These are phyloP conservation scores for Rhododendron griersonianum DNA, from an alignment of 148 eudicot genomes.

Conservation along the genomic window DNA sequence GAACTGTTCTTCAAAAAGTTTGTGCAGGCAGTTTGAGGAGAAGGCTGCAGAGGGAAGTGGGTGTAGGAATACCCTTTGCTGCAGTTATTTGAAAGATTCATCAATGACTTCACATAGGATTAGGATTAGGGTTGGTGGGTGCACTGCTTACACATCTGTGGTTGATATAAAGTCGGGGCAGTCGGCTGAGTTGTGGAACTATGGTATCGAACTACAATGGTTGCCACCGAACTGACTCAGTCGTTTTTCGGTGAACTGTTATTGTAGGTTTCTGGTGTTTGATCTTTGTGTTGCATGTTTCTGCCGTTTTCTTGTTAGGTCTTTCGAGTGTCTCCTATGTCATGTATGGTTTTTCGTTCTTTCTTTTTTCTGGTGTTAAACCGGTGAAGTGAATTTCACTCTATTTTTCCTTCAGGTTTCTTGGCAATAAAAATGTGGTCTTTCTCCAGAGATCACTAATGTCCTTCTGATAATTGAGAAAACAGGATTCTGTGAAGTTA, in stretches of 20 bases:
- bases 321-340: background rate
- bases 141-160: constrained; percentile 28
- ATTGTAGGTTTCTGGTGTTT: background rate
- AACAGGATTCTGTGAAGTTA: background rate
- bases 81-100: constrained; percentile 24
- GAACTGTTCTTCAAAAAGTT: constrained; percentile 23
- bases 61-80: constrained; percentile 29
- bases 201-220: constrained; percentile 35
- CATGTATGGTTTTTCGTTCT: background rate
- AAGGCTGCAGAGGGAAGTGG: constrained; percentile 13
- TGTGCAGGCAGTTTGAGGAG: constrained; percentile 24
- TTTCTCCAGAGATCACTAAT: background rate
- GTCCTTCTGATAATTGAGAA: background rate
- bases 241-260: background rate
- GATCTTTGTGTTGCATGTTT: background rate
- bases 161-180: constrained; percentile 17
- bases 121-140: constrained; percentile 29
- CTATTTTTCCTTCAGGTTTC: background rate
- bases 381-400: background rate
- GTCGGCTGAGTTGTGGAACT: constrained; percentile 12
- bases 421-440: background rate
- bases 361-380: background rate
- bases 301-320: background rate
- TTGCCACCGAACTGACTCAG: constrained; percentile 16
- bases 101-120: constrained; percentile 25